These are phyloP conservation scores for Thermochaetoides dissita DNA, from an alignment of 2,329 filamentous ascomycete species.

Conservation along the genomic window DNA sequence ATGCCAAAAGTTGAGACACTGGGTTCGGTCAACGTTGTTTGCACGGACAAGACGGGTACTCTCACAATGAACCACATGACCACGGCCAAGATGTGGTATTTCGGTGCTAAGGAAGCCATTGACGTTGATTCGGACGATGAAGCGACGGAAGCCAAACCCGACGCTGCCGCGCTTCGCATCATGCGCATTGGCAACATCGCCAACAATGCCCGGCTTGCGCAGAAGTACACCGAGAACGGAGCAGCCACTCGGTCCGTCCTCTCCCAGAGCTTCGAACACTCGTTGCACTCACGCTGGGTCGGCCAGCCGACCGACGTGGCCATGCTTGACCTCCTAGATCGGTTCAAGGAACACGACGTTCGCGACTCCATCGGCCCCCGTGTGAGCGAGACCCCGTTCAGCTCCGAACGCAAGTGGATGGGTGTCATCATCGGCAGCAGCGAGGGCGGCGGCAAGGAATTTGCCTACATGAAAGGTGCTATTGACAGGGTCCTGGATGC, in stretches of 20 bases:
- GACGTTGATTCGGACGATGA: conserved; percentile 43
- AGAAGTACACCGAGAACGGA: conserved; percentile 53
- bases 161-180: conserved; percentile 64
- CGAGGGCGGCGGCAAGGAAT: conserved; percentile 47
- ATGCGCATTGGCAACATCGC: conserved; percentile 90
- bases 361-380: conserved; percentile 74
- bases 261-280: conserved; percentile 63
- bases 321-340: conserved; percentile 85
- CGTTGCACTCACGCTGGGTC: conserved; percentile 73
- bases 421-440: conserved; percentile 68
- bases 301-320: conserved; percentile 96
- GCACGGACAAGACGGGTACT: conserved; percentile 95
- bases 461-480: conserved; percentile 91
- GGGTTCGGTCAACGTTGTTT: conserved; percentile 98
- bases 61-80: conserved; percentile 98
- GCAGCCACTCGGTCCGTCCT: conserved; percentile 66
- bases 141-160: conserved; percentile 42
- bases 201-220: conserved; percentile 77
- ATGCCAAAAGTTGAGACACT: conserved; percentile 95
- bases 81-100: conserved; percentile 91
- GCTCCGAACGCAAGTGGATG: conserved; percentile 98
- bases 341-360: conserved; percentile 81
- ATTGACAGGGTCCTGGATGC: conserved; percentile 73
- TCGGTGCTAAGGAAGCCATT: conserved; percentile 46
- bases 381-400: conserved; percentile 80